These are phyloP conservation scores for Trichoderma koningiopsis DNA, from an alignment of 2,329 filamentous ascomycete species.

Conservation along the genomic window DNA sequence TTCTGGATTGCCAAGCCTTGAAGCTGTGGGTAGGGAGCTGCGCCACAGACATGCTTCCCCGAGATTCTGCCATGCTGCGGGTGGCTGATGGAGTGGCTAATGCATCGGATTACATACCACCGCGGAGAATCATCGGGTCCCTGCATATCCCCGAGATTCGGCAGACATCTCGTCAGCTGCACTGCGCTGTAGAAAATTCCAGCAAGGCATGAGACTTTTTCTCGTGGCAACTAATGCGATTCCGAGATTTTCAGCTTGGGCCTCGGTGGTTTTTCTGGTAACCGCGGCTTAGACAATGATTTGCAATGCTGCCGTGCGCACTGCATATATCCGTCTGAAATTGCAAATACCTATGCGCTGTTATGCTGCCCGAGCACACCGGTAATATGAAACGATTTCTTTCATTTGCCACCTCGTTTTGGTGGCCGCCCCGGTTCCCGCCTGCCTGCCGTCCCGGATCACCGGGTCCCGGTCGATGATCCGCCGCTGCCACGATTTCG, in stretches of 20 bases:
- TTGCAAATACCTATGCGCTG: background rate
- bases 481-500: constrained; percentile 9
- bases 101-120: background rate
- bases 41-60: constrained; percentile 10
- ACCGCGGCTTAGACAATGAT: background rate
- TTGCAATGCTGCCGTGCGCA: background rate
- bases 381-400: background rate
- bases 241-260: background rate
- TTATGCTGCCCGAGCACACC: background rate
- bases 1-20: background rate
- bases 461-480: constrained; percentile 17
- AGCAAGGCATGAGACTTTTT: background rate
- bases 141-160: constrained; percentile 13
- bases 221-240: background rate
- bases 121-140: background rate
- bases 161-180: background rate
- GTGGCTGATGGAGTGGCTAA: constrained; percentile 13
- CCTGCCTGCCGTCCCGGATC: constrained; percentile 8
- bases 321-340: background rate
- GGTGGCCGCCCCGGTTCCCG: background rate
- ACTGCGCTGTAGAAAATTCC: background rate
- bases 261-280: background rate
- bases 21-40: background rate
- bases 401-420: background rate
- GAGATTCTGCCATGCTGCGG: background rate